Evolutionary conservation across 179 eudicot genomes (phyloP).

Genomic region (Beta corolliflora): DNA sequence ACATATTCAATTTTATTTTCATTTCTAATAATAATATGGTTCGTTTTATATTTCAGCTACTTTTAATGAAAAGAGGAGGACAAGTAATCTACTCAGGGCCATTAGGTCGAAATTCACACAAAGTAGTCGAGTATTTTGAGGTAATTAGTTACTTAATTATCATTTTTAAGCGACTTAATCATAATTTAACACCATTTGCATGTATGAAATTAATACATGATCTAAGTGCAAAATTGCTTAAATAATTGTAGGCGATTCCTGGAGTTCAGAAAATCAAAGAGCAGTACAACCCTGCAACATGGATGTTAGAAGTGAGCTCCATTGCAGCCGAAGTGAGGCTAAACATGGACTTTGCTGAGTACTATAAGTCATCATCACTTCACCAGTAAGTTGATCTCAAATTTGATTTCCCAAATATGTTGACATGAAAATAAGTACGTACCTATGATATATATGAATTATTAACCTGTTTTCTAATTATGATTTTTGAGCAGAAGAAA

Average conservation of each 20-base stretch:
- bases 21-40: too few relatives aligned
- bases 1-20: not conserved
- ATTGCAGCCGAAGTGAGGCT: slow-evolving; percentile 66
- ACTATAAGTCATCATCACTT: slow-evolving; percentile 66
- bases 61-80: slow-evolving; percentile 95
- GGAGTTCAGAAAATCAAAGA: slow-evolving; percentile 79
- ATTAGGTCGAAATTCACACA: slow-evolving; percentile 77
- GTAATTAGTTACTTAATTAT: slow-evolving; percentile 32
- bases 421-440: not conserved
- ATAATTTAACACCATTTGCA: not conserved
- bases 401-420: not conserved
- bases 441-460: not conserved
- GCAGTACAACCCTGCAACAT: slow-evolving; percentile 91
- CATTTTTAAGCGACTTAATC: too few relatives aligned
- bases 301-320: slow-evolving; percentile 97
- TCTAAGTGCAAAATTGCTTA: not conserved
- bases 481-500: slow-evolving; percentile 50
- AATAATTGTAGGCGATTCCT: slow-evolving; percentile 49
- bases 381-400: slow-evolving; percentile 58
- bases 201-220: too few relatives aligned
- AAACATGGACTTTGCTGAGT: slow-evolving; percentile 71
- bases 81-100: slow-evolving; percentile 91
- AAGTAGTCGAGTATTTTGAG: slow-evolving; percentile 84
- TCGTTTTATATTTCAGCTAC: slow-evolving; percentile 43
- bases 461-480: not conserved